phyloP scores from a whole-genome alignment of 2,329 filamentous ascomycete species.

The Hypoxylon sp. region DNA sequence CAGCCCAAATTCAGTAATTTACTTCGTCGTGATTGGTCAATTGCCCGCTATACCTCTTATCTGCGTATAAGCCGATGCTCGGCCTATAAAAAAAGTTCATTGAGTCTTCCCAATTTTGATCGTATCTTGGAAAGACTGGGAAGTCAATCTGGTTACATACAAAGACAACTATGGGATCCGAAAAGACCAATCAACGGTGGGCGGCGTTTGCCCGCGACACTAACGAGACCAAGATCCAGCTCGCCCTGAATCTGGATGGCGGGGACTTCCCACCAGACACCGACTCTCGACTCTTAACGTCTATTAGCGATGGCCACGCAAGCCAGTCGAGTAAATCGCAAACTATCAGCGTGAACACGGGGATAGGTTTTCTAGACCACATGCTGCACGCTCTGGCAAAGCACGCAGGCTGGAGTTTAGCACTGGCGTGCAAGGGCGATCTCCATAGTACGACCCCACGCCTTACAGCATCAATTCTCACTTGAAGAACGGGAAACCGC shows the following conservation, averaged over 20 bases:
- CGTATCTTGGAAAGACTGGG: slow-evolving; percentile 13
- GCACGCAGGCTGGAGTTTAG: slow-evolving; percentile 93
- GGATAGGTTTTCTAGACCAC: slow-evolving; percentile 98
- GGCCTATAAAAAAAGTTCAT: slow-evolving; percentile 29
- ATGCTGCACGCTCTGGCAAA: slow-evolving; percentile 98
- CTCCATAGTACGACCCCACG: slow-evolving; percentile 78
- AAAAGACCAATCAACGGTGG: slow-evolving; percentile 68
- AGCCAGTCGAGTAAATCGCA: slow-evolving; percentile 88
- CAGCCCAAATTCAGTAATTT: slow-evolving; percentile 43
- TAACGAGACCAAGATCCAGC: slow-evolving; percentile 97
- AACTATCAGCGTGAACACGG: slow-evolving; percentile 88
- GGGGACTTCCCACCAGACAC: slow-evolving; percentile 79
- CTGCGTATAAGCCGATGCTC: slow-evolving; percentile 35
- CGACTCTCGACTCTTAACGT: slow-evolving; percentile 69
- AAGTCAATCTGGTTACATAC: slow-evolving; percentile 5
- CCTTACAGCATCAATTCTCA: background rate
- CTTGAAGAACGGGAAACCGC: slow-evolving; percentile 25
- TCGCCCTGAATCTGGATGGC: slow-evolving; percentile 94
- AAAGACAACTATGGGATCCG: slow-evolving; percentile 49
- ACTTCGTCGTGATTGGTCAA: slow-evolving; percentile 48
- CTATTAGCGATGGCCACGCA: slow-evolving; percentile 77
- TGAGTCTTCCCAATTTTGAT: slow-evolving; percentile 8
- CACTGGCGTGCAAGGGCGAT: slow-evolving; percentile 87
- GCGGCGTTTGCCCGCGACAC: slow-evolving; percentile 88
- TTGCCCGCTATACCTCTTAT: slow-evolving; percentile 30